Base-by-base conservation (phyloP, 768 basidiomycete species). In the Russula foetens region DNA sequence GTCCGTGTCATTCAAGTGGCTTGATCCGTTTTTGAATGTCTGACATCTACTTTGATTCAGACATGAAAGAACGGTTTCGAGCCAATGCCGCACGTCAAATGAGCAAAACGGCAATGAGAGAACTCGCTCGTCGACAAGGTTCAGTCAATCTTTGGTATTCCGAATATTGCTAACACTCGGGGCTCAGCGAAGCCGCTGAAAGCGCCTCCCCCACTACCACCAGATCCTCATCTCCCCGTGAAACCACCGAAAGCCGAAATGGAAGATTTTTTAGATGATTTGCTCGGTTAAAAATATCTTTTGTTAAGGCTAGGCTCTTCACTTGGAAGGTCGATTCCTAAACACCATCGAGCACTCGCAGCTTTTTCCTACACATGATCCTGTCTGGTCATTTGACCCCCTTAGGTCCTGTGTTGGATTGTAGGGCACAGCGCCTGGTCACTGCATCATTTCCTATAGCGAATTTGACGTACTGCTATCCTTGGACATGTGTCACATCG, bases 221-320 rank as follows among this genome's bases (percentile, higher is more conserved):
- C 71, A 0, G 75, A 75, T 24, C 15, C 55, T 5, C 45, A 68
- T 56, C 31, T 70, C 66, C 59, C 72, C 66, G 1, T 75, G 74
- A 74, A 77, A 69, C 51, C 70, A 49, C 74, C 78, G n/a, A 82
- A 81, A 65, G 74, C 72, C 39, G 77, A 83, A 54, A 83, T 90
- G 84, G 80, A 89, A 70, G 84, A 83, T 45, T 90, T 86, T 66
- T 71, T 89, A 29, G 87, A 89, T 60, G 85, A 87, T 39, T 69
- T 89, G 4, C 67, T 89, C 9, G 70, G 70, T n/a, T 80, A 69
- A 74, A 31, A 11, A 23, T 4, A 19, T 28, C 6, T 8, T 29
- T n/a, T 19, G 38, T 41, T 26, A 17, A 12, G 23, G 19, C 39
- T 3, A 26, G 38, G 17, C 24, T 28, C 5, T 29, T 28, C 17